phyloP scores from a whole-genome alignment of 192 early-diverging fungal species.

The Coemansia sp. region DNA sequence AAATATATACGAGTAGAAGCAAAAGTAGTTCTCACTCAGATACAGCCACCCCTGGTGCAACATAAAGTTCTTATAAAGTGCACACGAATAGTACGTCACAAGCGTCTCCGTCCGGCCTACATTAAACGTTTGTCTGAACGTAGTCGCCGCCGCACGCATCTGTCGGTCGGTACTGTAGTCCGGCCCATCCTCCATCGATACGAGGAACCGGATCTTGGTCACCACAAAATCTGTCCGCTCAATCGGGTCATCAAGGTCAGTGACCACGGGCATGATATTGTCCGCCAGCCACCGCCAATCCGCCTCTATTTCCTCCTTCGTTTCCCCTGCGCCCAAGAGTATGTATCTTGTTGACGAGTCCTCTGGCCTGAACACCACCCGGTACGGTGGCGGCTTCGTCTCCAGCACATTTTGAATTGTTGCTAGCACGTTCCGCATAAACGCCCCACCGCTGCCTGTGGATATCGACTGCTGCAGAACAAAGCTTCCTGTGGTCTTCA shows the following conservation, averaged over 20 bases:
- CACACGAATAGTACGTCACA: conserved; percentile 95
- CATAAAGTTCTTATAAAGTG: conserved; percentile 74
- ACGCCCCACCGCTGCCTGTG: conserved; percentile 53
- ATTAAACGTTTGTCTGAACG: conserved; percentile 87
- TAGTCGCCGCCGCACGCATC: conserved; percentile 80
- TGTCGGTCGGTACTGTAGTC: conserved; percentile 84
- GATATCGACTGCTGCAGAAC: conserved; percentile 69
- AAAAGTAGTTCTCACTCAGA: conserved; percentile 86
- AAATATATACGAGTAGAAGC: conserved; percentile 94
- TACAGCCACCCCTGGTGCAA: conserved; percentile 98
- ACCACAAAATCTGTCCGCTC: conserved; percentile 87
- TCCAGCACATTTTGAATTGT: conserved; percentile 97
- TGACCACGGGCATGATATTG: conserved; percentile 72
- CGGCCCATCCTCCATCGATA: conserved; percentile 66
- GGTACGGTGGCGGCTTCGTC: conserved; percentile 88
- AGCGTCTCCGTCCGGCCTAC: conserved; percentile 79
- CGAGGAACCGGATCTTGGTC: conserved; percentile 88
- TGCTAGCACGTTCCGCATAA: conserved; percentile 72
- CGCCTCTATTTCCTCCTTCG: conserved; percentile 75
- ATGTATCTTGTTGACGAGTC: conserved; percentile 61
- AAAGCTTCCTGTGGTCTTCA: conserved; percentile 64
- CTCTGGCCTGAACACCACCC: conserved; percentile 76
- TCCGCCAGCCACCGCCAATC: conserved; percentile 90
- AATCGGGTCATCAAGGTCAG: conserved; percentile 69
- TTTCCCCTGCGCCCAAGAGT: conserved; percentile 83